Conservation (phyloP, 1,284 basidiomycete species). For the Blastosporella zonata region DNA sequence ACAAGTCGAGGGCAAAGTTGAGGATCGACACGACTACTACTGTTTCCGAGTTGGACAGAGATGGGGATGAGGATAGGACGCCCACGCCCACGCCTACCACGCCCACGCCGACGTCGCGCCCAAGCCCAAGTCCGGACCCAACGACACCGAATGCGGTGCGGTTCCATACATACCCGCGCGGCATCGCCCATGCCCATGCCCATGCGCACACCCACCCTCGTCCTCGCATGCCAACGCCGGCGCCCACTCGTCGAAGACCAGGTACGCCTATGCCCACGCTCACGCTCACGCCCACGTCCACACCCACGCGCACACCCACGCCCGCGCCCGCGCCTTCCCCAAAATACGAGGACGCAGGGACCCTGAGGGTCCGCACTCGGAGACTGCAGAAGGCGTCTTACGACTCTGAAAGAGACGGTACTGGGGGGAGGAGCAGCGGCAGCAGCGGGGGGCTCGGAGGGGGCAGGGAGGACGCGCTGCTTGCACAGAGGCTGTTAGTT, state of each 20-base stretch:
- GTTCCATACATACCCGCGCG: background rate
- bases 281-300: background rate
- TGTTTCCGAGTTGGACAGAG: too few relatives aligned
- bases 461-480: conserved; percentile 13
- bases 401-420: too few relatives aligned
- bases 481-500: conserved; percentile 13
- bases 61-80: too few relatives aligned
- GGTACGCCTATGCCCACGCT: background rate
- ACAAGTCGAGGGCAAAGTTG: background rate
- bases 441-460: too few relatives aligned
- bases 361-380: too few relatives aligned
- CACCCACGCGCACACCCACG: too few relatives aligned
- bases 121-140: background rate
- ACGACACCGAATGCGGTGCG: background rate
- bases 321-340: too few relatives aligned
- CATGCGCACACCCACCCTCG: background rate
- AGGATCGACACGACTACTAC: background rate
- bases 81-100: background rate
- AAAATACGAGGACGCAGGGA: too few relatives aligned
- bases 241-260: background rate
- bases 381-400: too few relatives aligned
- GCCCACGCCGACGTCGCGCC: background rate
- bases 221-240: background rate
- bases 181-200: too few relatives aligned
- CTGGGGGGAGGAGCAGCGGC: background rate